These are phyloP conservation scores for Exophiala mesophila DNA, from an alignment of 2,329 filamentous ascomycete species.

Conservation along the genomic window DNA sequence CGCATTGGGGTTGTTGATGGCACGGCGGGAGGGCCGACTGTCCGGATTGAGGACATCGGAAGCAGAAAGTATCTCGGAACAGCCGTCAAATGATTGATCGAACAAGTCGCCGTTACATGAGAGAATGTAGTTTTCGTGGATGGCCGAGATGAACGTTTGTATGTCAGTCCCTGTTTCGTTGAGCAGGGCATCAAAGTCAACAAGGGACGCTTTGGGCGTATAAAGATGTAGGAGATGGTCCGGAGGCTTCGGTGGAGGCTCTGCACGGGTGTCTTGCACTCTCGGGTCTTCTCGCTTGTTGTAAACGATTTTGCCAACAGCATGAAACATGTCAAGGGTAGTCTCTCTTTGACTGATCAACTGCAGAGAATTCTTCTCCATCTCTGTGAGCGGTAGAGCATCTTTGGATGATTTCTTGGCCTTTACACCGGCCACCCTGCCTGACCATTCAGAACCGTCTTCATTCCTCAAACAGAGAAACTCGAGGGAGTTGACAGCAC, in stretches of 20 bases:
- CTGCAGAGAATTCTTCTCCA: slow-evolving; percentile 74
- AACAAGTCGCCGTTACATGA: slow-evolving; percentile 71
- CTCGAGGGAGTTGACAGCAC: slow-evolving; percentile 84
- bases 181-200: slow-evolving; percentile 70
- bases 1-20: slow-evolving; percentile 19
- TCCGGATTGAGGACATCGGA: slow-evolving; percentile 79
- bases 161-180: slow-evolving; percentile 92
- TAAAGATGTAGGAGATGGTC: slow-evolving; percentile 53
- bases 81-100: slow-evolving; percentile 75
- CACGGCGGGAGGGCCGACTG: slow-evolving; percentile 36
- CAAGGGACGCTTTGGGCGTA: slow-evolving; percentile 59
- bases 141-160: slow-evolving; percentile 78
- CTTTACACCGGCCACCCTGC: slow-evolving; percentile 63
- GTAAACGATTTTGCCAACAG: slow-evolving; percentile 91
- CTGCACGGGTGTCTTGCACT: slow-evolving; percentile 28
- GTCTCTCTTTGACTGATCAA: slow-evolving; percentile 81
- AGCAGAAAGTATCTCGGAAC: slow-evolving; percentile 79
- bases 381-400: slow-evolving; percentile 59
- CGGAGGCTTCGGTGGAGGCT: slow-evolving; percentile 51
- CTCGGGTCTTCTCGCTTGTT: slow-evolving; percentile 71
- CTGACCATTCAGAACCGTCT: slow-evolving; percentile 67
- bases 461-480: slow-evolving; percentile 85
- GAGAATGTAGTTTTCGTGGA: slow-evolving; percentile 89
- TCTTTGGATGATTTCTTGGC: slow-evolving; percentile 52
- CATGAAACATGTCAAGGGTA: slow-evolving; percentile 90